These are phyloP conservation scores for Eucalyptus sp. DNA, from an alignment of 345 rosid genomes.

Conservation along the genomic window DNA sequence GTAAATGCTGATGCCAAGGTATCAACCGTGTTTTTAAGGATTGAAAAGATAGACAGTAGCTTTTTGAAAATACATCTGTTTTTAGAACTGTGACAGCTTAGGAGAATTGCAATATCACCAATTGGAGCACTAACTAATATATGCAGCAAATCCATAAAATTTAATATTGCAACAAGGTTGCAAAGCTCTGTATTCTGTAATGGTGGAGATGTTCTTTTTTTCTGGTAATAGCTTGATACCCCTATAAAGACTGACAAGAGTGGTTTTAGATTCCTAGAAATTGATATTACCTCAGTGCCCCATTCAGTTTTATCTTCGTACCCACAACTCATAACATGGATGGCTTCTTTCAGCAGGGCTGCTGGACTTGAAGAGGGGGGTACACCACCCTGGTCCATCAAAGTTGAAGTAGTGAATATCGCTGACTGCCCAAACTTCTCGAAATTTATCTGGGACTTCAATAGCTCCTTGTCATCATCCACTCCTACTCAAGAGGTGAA, in stretches of 20 bases:
- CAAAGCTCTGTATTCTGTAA: not conserved
- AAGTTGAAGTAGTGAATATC: slow-evolving; percentile 81
- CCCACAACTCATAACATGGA: slow-evolving; percentile 95
- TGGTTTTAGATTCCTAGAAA: not conserved
- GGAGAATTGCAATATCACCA: not conserved
- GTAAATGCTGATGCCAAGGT: not conserved
- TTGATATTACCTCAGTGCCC: slow-evolving; percentile 73
- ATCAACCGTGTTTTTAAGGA: not conserved
- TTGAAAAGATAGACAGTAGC: not conserved
- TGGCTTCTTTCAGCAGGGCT: slow-evolving; percentile 90
- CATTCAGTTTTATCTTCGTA: slow-evolving; percentile 99
- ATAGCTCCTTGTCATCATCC: slow-evolving; percentile 64
- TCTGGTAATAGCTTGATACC: not conserved
- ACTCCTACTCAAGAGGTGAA: slow-evolving; percentile 13
- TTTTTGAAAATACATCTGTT: not conserved
- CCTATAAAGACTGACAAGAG: not conserved
- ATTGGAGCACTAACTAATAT: not conserved
- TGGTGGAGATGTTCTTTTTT: not conserved
- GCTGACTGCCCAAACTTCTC: slow-evolving; percentile 93
- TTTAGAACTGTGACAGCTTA: not conserved
- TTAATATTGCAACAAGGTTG: not conserved
- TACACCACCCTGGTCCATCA: slow-evolving; percentile 93
- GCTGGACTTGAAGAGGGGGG: slow-evolving; percentile 99
- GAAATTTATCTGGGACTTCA: slow-evolving; percentile 92
- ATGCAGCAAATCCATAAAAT: not conserved